Percentiles rank a stretch among this genome's conserved stretches.
These are phyloP conservation scores for Eremomyces bilateralis DNA, from an alignment of 495 filamentous ascomycete genomes.

Conservation along the genomic window DNA sequence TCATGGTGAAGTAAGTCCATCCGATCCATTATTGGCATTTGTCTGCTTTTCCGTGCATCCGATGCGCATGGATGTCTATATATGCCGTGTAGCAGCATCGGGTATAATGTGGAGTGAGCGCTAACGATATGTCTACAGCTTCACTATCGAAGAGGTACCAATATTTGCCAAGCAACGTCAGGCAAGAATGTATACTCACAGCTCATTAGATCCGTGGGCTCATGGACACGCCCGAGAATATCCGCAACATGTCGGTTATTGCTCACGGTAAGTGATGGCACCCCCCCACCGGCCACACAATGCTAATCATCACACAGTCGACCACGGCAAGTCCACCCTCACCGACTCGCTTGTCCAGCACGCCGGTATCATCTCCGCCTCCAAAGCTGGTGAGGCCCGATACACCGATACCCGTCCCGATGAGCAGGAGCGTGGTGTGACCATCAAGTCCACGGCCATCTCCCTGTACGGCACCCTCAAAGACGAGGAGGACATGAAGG, in stretches of 20 bases:
- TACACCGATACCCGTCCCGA: constrained; percentile 94
- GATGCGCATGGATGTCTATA: neutral
- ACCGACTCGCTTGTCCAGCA: constrained; percentile 98
- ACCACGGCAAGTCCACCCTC: constrained; percentile 98
- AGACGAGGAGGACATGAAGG: constrained; percentile 77
- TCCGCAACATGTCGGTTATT: constrained; percentile 99
- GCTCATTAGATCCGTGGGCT: constrained; percentile 51
- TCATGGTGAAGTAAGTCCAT: constrained; percentile 95
- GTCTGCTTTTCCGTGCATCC: neutral
- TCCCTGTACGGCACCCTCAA: constrained; percentile 79
- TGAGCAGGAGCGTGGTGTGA: constrained; percentile 98
- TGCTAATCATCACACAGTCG: constrained; percentile 30
- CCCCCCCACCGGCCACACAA: constrained; percentile 1
- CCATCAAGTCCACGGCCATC: constrained; percentile 99
- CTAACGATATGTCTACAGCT: constrained; percentile 61
- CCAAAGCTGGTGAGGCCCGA: constrained; percentile 86
- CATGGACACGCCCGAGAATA: constrained; percentile 97
- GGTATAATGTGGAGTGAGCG: constrained; percentile 10
- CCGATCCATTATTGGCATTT: constrained; percentile 1
- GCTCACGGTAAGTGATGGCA: constrained; percentile 49
- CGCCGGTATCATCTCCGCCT: constrained; percentile 97
- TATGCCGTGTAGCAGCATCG: neutral
- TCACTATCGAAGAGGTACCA: constrained; percentile 87
- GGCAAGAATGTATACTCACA: neutral
- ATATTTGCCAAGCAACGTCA: neutral